phyloP scores from a whole-genome alignment of 1,284 basidiomycete species.

The Gymnopus androsaceus region DNA sequence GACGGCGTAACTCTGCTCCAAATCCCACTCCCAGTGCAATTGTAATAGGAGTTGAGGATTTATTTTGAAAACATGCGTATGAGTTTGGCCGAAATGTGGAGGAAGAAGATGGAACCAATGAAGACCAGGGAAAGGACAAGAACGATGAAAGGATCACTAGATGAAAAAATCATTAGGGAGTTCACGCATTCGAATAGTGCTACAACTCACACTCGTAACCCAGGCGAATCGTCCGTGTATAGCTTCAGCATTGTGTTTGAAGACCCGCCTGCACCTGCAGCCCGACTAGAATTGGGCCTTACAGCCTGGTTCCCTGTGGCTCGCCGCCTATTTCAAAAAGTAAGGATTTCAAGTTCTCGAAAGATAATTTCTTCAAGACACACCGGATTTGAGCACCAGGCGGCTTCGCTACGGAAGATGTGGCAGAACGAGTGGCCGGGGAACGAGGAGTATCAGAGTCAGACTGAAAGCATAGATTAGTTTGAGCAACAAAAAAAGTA shows the following conservation, averaged over 20 bases:
- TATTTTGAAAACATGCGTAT: slow-evolving; percentile 90
- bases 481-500: neutral
- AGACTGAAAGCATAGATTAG: slow-evolving; percentile 41
- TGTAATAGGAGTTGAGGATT: slow-evolving; percentile 14
- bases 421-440: slow-evolving; percentile 38
- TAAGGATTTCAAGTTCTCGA: neutral
- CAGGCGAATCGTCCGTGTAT: slow-evolving; percentile 97
- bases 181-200: neutral
- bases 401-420: slow-evolving; percentile 61
- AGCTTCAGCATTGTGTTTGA: slow-evolving; percentile 98
- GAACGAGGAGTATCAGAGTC: slow-evolving; percentile 63
- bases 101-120: slow-evolving; percentile 98
- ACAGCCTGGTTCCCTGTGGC: slow-evolving; percentile 70
- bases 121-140: slow-evolving; percentile 96
- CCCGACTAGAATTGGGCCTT: slow-evolving; percentile 86
- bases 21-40: neutral
- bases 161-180: slow-evolving; percentile 5
- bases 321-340: slow-evolving; percentile 62
- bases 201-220: slow-evolving; percentile 89
- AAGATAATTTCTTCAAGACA: slow-evolving; percentile 27
- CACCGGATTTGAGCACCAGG: slow-evolving; percentile 80
- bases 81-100: slow-evolving; percentile 96
- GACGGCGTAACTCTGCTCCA: neutral
- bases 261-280: slow-evolving; percentile 94
- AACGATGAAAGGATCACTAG: slow-evolving; percentile 96